Base-by-base conservation (phyloP, 257 asterid genomes). In the Capsicum rhomboideum region DNA sequence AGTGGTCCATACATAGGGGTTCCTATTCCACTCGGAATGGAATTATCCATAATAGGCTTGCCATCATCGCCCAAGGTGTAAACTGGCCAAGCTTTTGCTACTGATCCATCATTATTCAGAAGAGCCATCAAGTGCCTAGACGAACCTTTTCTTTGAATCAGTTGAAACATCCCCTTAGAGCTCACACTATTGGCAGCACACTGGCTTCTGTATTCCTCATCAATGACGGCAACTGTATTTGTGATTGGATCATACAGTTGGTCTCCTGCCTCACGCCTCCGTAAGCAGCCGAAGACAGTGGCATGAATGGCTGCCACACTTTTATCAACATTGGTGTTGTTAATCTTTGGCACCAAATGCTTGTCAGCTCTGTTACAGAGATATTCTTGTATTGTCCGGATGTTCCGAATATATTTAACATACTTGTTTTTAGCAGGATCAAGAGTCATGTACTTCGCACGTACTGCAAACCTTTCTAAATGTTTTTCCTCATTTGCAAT, bases 31-130 rank as follows among this genome's bases (percentile, higher is more conserved):
- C 80, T 92, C 88, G 85, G 83, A 23, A 44, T 40, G 46, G 83
- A 86, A 83, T 66, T 85, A 42, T 90, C 93, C 78, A 83, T 55
- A 77, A 81, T 64, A n/a, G 95, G 89, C 85, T 79, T 90, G 1
- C 95, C 97, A 72, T 88, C 90, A 61, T 59, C 83, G 85, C 87
- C 93, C 23, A 90, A 42, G 1, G 89, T 86, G 85, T 95, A 92
- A 79, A 97, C 92, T 69, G 99, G 99, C 99, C 99, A 97, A 14
- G 99, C 99, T 92, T 92, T 97, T 0, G 98, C 99, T 88, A 97
- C 99, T 64, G 98, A 93, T 61, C 99, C 99, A 86, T 97, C 99
- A 68, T 89, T 82, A 81, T 95, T 97, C 86, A 97, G 58, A 84
- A 97, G 97, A 80, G 99, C 99, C 99, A 97, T 97, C 92, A 97